A percentile compares a stretch with the other conserved stretches of the same genome.
phyloP scores from a whole-genome alignment of 306 rosid genomes.

The Begonia fuchsioides region DNA sequence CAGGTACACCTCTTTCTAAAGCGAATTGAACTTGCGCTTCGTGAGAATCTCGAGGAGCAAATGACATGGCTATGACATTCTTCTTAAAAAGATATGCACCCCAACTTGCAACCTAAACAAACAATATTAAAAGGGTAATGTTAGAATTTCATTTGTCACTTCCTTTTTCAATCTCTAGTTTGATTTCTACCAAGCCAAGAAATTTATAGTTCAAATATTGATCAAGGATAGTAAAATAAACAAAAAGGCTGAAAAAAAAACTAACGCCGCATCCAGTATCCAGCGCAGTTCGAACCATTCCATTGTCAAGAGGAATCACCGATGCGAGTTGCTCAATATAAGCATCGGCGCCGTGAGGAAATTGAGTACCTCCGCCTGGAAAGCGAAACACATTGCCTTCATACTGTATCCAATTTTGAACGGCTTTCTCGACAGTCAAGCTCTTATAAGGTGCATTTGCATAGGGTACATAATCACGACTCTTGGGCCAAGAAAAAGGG shows the following conservation, averaged over 20 bases:
- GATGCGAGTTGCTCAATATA: conserved; percentile 61
- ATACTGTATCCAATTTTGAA: conserved; percentile 66
- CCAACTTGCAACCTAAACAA: conserved; percentile 65
- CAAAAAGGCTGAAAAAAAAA: background rate
- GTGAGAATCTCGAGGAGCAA: conserved; percentile 81
- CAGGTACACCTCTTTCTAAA: conserved; percentile 85
- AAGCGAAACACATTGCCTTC: conserved; percentile 79
- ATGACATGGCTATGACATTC: conserved; percentile 56
- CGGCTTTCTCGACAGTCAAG: no score
- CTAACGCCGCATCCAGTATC: conserved; percentile 89
- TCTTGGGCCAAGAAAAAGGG: conserved; percentile 71
- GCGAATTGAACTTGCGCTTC: conserved; percentile 94
- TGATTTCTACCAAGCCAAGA: no score
- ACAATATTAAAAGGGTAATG: background rate
- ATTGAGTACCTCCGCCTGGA: conserved; percentile 84
- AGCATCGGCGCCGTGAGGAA: conserved; percentile 77
- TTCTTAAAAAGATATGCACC: conserved; percentile 66
- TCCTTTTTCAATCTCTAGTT: no score
- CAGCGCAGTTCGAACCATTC: conserved; percentile 25
- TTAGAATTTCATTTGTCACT: no score
- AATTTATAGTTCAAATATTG: no score
- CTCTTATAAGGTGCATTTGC: conserved; percentile 41
- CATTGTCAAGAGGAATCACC: conserved; percentile 44
- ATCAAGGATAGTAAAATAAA: no score
- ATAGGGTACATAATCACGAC: conserved; percentile 69